phyloP scores from a whole-genome alignment of 2,329 filamentous ascomycete genomes.

The Xylaria sp. region DNA sequence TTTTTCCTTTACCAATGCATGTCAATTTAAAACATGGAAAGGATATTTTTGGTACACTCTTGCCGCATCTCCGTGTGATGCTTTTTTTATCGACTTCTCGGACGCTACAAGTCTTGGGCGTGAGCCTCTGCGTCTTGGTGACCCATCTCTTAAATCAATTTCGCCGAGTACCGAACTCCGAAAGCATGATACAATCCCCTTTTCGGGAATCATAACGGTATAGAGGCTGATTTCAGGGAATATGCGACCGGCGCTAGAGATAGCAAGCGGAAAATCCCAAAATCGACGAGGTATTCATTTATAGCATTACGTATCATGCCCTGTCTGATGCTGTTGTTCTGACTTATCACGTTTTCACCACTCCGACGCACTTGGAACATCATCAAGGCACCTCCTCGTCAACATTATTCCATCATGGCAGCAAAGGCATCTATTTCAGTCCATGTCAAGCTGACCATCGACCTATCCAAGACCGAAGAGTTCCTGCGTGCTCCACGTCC shows the following conservation, averaged over 20 bases:
- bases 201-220: neutral
- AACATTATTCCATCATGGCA: neutral
- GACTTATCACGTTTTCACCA: neutral
- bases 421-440: neutral
- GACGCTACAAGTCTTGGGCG: neutral
- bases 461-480: neutral
- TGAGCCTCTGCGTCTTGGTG: neutral
- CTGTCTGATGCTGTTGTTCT: neutral
- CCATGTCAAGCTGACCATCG: neutral
- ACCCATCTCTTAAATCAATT: constrained; percentile 1
- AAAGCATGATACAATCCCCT: neutral
- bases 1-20: too few relatives aligned
- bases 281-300: neutral
- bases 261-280: neutral
- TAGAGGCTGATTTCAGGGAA: neutral
- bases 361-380: neutral
- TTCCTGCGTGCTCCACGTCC: neutral
- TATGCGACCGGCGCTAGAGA: neutral
- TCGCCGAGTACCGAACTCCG: neutral
- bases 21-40: neutral
- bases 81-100: neutral
- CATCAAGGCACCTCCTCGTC: neutral
- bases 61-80: neutral
- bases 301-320: neutral
- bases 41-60: neutral